These are phyloP conservation scores for Blastobotrys buckinghamii DNA, from an alignment of 1,139 yeast genomes.

Conservation along the genomic window DNA sequence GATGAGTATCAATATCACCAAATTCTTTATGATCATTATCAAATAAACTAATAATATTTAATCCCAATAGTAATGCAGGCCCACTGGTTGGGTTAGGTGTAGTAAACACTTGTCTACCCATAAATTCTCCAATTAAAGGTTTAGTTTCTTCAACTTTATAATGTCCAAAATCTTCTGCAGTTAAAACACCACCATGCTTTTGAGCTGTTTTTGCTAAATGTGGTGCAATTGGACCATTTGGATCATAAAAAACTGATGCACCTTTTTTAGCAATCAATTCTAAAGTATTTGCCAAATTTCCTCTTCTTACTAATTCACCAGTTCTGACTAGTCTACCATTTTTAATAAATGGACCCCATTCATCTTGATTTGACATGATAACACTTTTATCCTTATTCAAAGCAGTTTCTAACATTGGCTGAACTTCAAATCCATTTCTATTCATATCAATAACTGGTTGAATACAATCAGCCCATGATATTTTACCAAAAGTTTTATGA, in stretches of 20 bases:
- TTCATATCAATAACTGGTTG: slow-evolving; percentile 71
- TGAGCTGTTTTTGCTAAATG: slow-evolving; percentile 44
- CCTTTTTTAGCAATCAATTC: slow-evolving; percentile 68
- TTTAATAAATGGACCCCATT: slow-evolving; percentile 31
- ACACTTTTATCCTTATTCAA: slow-evolving; percentile 20
- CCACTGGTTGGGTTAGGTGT: slow-evolving; percentile 82
- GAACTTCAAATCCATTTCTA: slow-evolving; percentile 59
- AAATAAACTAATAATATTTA: slow-evolving; percentile 51
- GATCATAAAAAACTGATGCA: slow-evolving; percentile 73
- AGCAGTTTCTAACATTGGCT: slow-evolving; percentile 43
- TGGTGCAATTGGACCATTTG: slow-evolving; percentile 65
- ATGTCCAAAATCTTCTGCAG: slow-evolving; percentile 53
- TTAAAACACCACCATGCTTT: slow-evolving; percentile 55
- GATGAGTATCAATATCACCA: slow-evolving; percentile 49
- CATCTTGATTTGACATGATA: slow-evolving; percentile 15
- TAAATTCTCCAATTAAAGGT: slow-evolving; percentile 47
- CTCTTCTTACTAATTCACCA: slow-evolving; percentile 61
- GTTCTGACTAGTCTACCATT: slow-evolving; percentile 37
- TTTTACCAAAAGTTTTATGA: slow-evolving; percentile 53
- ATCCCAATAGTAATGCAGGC: slow-evolving; percentile 69
- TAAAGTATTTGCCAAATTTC: slow-evolving; percentile 59
- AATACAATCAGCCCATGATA: slow-evolving; percentile 68
- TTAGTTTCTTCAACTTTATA: slow-evolving; percentile 52
- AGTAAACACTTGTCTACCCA: slow-evolving; percentile 53
- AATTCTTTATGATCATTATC: slow-evolving; percentile 36